phyloP scores from a whole-genome alignment of 257 asterid genomes.

The Solanum bulbocastanum region DNA sequence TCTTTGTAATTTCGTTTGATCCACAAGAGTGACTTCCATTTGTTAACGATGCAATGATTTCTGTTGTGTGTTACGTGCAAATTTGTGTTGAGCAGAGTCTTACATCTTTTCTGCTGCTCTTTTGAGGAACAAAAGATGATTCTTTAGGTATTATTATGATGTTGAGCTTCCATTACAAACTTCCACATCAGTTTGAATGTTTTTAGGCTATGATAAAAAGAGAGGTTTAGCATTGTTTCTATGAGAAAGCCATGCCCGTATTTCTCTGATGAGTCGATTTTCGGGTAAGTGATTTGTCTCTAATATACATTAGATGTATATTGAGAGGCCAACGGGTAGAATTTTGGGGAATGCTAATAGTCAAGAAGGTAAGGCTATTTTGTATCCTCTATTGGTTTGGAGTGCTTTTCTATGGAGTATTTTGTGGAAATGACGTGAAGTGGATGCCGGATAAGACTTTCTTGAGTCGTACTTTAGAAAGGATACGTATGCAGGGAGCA shows the following conservation, averaged over 20 bases:
- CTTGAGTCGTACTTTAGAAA: background rate
- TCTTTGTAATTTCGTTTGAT: background rate
- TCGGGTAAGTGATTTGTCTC: background rate
- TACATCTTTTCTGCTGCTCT: background rate
- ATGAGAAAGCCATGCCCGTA: background rate
- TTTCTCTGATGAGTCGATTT: background rate
- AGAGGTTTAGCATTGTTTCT: background rate
- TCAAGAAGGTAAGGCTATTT: background rate
- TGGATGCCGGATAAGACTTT: background rate
- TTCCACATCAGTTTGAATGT: background rate
- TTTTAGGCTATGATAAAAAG: background rate
- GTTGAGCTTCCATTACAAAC: background rate
- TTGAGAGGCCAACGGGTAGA: background rate
- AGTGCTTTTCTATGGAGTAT: background rate
- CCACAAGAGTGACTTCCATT: background rate
- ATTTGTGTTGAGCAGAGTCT: background rate
- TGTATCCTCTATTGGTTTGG: background rate
- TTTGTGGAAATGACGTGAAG: background rate
- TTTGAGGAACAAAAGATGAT: background rate
- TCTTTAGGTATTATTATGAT: background rate
- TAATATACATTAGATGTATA: background rate
- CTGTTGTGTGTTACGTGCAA: background rate
- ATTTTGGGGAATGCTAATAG: background rate
- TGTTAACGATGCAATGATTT: background rate
- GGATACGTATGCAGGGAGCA: background rate